Evolutionary conservation across 2,329 filamentous ascomycete genomes (phyloP).

Genomic region (Diplodia corticola): DNA sequence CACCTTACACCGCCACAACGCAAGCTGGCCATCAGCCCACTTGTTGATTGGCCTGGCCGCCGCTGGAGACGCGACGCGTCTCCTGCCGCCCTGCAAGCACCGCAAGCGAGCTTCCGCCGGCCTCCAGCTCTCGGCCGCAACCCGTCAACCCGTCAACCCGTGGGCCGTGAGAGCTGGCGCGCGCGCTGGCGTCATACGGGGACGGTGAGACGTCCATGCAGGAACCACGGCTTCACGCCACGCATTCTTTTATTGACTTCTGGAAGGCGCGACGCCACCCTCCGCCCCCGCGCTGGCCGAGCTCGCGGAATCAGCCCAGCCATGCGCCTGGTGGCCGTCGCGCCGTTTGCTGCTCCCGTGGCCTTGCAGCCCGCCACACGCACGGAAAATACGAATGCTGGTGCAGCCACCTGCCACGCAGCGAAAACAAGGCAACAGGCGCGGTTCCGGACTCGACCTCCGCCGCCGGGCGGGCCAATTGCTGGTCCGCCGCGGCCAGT

Average conservation of each 20-base stretch:
- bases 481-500: not conserved
- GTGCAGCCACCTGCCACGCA: no score
- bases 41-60: not conserved
- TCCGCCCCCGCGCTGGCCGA: not conserved
- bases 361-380: not conserved
- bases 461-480: not conserved
- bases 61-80: slow-evolving; percentile 15
- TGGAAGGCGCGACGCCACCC: slow-evolving; percentile 7
- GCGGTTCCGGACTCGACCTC: not conserved
- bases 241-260: not conserved
- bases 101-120: not conserved
- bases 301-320: not conserved
- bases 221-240: slow-evolving; percentile 10
- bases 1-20: not conserved
- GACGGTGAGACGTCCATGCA: slow-evolving; percentile 1
- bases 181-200: slow-evolving; percentile 4
- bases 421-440: slow-evolving; percentile 10
- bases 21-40: not conserved
- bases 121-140: not conserved
- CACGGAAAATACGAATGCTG: slow-evolving; percentile 3
- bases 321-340: no score
- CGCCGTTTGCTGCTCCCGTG: not conserved
- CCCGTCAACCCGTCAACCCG: no score
- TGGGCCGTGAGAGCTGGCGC: no score
- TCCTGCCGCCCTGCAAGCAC: not conserved